A percentile compares a stretch with the other conserved stretches of the same genome.
phyloP scores from a whole-genome alignment of 345 rosid species.

The Eucalyptus pauciflora region DNA sequence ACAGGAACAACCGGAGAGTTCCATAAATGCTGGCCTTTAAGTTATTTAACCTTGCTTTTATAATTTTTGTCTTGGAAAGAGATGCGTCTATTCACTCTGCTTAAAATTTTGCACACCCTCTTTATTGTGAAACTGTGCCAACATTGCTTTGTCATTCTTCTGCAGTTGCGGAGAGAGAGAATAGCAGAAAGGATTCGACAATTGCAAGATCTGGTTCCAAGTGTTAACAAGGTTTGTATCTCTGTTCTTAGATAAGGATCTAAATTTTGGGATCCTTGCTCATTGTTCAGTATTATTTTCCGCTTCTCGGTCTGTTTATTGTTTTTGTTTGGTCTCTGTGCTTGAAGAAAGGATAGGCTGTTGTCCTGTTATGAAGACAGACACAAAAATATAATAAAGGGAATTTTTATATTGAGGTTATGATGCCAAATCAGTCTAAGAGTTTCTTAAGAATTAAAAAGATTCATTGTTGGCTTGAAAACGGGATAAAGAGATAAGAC shows the following conservation, averaged over 20 bases:
- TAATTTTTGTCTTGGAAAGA: background rate
- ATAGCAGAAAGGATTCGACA: conserved; percentile 98
- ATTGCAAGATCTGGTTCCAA: conserved; percentile 94
- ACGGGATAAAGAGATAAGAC: background rate
- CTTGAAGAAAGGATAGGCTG: background rate
- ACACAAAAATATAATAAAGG: background rate
- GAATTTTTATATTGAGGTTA: background rate
- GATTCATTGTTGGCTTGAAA: background rate
- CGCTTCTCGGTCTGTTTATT: background rate
- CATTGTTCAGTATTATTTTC: background rate
- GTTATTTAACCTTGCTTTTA: background rate
- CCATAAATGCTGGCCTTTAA: background rate
- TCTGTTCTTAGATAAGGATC: background rate
- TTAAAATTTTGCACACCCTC: background rate
- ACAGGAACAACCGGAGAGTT: background rate
- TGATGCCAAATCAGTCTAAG: background rate
- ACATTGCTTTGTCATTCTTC: background rate
- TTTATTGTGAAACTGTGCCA: background rate
- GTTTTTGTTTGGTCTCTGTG: background rate
- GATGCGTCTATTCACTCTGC: background rate
- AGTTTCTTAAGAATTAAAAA: background rate
- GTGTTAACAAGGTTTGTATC: conserved; percentile 81
- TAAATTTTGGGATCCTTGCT: background rate
- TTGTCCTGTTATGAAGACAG: background rate
- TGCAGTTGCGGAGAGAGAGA: conserved; percentile 91